phyloP scores from a whole-genome alignment of 2,329 filamentous ascomycete species.

The Colletotrichum sp. region DNA sequence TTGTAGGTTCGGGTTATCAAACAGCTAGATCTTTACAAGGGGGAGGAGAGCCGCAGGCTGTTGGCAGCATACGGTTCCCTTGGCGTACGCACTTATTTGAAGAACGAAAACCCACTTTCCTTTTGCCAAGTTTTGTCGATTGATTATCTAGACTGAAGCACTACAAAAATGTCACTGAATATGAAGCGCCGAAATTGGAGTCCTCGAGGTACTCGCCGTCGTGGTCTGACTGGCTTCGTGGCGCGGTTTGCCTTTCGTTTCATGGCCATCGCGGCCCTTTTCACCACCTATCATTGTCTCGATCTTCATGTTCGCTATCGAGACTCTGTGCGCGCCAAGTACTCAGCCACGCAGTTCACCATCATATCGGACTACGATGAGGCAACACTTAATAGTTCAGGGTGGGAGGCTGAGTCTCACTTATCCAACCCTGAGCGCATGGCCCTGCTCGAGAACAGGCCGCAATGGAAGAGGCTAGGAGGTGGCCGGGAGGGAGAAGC shows the following conservation, averaged over 20 bases:
- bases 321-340: conserved; percentile 15
- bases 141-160: background rate
- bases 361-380: background rate
- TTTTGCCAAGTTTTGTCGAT: background rate
- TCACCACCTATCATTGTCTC: conserved; percentile 6
- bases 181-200: conserved; percentile 17
- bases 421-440: background rate
- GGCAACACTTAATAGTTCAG: background rate
- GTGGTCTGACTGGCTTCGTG: background rate
- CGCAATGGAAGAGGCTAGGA: conserved; percentile 32
- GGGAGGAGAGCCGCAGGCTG: background rate
- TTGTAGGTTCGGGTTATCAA: conserved; percentile 1
- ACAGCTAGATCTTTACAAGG: background rate
- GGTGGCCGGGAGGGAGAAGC: conserved; percentile 34
- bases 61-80: background rate
- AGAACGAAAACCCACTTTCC: background rate
- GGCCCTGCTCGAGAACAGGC: conserved; percentile 23
- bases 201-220: background rate
- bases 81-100: conserved; percentile 9
- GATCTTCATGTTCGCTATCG: conserved; percentile 16
- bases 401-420: background rate
- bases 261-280: background rate
- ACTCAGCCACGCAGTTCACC: conserved; percentile 11
- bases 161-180: background rate
- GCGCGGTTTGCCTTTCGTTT: background rate